Evolutionary conservation across 2,329 filamentous ascomycete genomes (phyloP), one percentile per base, ranked within the genome.

Genomic region (Phaeophleospora eucalypticola): DNA sequence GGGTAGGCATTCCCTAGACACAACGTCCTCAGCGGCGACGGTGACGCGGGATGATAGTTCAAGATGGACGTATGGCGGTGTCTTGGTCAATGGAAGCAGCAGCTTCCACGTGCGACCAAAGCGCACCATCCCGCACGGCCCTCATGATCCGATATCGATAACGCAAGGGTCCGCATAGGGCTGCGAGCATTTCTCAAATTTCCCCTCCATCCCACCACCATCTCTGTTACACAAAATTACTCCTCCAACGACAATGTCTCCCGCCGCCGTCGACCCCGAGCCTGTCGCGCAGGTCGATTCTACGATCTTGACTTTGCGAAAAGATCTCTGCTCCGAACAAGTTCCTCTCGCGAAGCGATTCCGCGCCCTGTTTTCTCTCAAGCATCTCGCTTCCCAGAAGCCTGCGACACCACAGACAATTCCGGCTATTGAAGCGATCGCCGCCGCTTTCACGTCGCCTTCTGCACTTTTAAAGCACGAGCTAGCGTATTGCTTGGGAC

Each of bases 401-500:
- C 78, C 79, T 8, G 69, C 79, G 1, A 80, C 74, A 20, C 67
- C 73, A 35, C 71, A 81, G 55, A 79, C 77, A 0, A 72, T 82
- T 6, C 81, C 83, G 35, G 80, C 85, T 15, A 82, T 84, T 57
- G 71, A 82, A 56, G 90, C 93, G 35, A 98, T 98, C 59, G 89
- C 91, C 2, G 89, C 89, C 6, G 91, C 78, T 2, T 93, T 98
- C 59, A 62, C 75, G 0, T 95, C 91, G 2, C 83, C 87, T 0
- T 97, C 91, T 3, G 91, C 89, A 2, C 78, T 97, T 7, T 76
- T 97, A 38, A 97, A 97, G 74, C 93, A 98, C 69, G 93, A 98
- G 68, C 78, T 98, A 40, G 93, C 93, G 19, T 98, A 98, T 73
- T 98, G 93, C 65, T 79, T 98, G 2, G 93, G 93, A 6, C 93